These are phyloP conservation scores for Fusarium setosum DNA, from an alignment of 2,329 filamentous ascomycete genomes.

Conservation along the genomic window DNA sequence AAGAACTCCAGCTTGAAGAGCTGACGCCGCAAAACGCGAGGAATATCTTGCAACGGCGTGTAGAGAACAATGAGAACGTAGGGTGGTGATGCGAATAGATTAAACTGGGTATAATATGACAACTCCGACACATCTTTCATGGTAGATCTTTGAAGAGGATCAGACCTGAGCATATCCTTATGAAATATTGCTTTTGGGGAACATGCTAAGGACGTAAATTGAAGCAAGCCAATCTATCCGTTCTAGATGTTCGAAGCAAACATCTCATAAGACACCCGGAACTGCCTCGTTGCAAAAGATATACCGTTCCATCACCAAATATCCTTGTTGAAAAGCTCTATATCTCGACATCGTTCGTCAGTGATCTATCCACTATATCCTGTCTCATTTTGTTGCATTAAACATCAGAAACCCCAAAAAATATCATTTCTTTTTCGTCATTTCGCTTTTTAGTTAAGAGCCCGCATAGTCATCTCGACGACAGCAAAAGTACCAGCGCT, in stretches of 20 bases:
- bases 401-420: not conserved
- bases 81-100: slow-evolving; percentile 46
- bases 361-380: slow-evolving; percentile 18
- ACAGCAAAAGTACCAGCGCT: slow-evolving; percentile 98
- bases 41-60: slow-evolving; percentile 72
- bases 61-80: slow-evolving; percentile 68
- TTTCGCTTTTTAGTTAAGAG: slow-evolving; percentile 58
- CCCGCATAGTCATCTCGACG: slow-evolving; percentile 74
- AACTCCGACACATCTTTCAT: slow-evolving; percentile 8
- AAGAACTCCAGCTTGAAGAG: slow-evolving; percentile 69
- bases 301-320: slow-evolving; percentile 11
- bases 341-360: slow-evolving; percentile 12
- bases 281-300: slow-evolving; percentile 1
- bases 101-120: slow-evolving; percentile 32
- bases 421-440: not conserved
- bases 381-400: slow-evolving; percentile 10
- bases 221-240: slow-evolving; percentile 1
- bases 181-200: no score
- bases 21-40: slow-evolving; percentile 74
- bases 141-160: not conserved
- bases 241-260: no score
- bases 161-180: no score
- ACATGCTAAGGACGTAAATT: no score
- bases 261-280: no score
- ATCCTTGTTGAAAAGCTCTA: slow-evolving; percentile 30